Base-by-base conservation (phyloP, 1,284 basidiomycete genomes). In the Pisolithus thermaeus region DNA sequence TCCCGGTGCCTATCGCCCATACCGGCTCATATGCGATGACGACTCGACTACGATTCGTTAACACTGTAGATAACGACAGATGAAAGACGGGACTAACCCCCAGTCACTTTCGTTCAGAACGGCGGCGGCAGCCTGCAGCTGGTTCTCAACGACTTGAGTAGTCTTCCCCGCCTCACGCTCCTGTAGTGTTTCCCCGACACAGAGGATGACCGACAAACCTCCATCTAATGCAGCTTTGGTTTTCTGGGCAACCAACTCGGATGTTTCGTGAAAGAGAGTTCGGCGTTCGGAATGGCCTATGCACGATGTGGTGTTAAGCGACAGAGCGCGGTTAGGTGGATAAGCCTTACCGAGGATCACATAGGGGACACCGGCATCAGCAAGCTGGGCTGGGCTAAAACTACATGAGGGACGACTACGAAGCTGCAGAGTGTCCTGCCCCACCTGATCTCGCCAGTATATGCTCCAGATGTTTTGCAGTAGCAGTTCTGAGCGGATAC, bases 1-100 rank as follows among this genome's bases (percentile, higher is more conserved):
- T 96, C 59, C 93, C 94, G 20, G 94, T 97, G 51, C 95, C 96
- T 68, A 99, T 99, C 39, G 96, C 97, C 97, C 96, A 99, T 28
- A 99, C 96, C 44, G 92, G 92, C 70, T 95, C 92, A 70, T 94
- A 99, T 18, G 96, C 96, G 63, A 99, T 79, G 56, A 99, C 96
- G 66, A 98, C 78, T 63, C 91, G 86, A 69, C 90, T 92, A 61
- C 36, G 36, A n/a, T 30, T 41, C 23, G 23, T 43, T 18, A 20
- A 42, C 18, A 50, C 12, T 45, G 7, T 20, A 28, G 18, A 30
- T n/a, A 22, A 14, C 35, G 18, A 50, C 1, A 3, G 25, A 36
- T 44, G 37, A 45, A 52, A 46, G 1, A 12, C 12, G 9, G 4
- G 12, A 71, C 78, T 59, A 56, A 92, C 92, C 78, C 82, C 93